Percentiles rank a stretch among this genome's conserved stretches.
phyloP scores from a whole-genome alignment of 2,329 filamentous ascomycete genomes.

The Fusarium napiforme region DNA sequence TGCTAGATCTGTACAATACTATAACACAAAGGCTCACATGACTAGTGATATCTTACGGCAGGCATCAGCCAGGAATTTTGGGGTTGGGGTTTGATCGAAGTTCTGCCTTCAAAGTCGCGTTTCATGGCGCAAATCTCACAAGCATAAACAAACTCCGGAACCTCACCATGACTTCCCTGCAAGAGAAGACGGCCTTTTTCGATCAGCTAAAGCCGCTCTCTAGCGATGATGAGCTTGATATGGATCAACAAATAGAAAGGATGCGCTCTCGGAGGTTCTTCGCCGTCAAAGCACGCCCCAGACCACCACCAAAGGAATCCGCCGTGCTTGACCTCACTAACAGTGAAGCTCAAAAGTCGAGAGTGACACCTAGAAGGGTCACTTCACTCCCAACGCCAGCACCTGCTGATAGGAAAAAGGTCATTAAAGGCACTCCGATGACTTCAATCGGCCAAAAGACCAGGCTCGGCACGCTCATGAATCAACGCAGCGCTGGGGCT shows the following conservation, averaged over 20 bases:
- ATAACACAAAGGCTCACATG: conserved; percentile 9
- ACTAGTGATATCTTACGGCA: neutral
- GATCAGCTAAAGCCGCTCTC: conserved; percentile 52
- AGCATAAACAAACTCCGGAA: neutral
- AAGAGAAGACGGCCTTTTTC: conserved; percentile 61
- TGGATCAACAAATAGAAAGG: conserved; percentile 50
- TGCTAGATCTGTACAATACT: neutral
- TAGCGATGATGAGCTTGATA: conserved; percentile 46
- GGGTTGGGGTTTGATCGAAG: conserved; percentile 4
- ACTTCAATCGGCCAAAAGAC: conserved; percentile 35
- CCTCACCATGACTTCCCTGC: conserved; percentile 43
- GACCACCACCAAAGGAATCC: conserved; percentile 4
- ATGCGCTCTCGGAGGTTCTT: conserved; percentile 47
- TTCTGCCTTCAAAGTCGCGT: neutral
- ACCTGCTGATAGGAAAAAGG: conserved; percentile 1
- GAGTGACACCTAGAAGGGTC: conserved; percentile 34
- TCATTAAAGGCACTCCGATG: conserved; percentile 49
- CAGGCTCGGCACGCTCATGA: conserved; percentile 30
- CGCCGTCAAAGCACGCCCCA: conserved; percentile 9
- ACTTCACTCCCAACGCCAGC: conserved; percentile 29
- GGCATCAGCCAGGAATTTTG: neutral
- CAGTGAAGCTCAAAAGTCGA: conserved; percentile 25
- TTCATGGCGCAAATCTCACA: neutral
- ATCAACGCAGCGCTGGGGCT: conserved; percentile 30
- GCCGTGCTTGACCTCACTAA: conserved; percentile 29